Conservation (phyloP, 169 alveolate species). For the Plasmodium inui region DNA sequence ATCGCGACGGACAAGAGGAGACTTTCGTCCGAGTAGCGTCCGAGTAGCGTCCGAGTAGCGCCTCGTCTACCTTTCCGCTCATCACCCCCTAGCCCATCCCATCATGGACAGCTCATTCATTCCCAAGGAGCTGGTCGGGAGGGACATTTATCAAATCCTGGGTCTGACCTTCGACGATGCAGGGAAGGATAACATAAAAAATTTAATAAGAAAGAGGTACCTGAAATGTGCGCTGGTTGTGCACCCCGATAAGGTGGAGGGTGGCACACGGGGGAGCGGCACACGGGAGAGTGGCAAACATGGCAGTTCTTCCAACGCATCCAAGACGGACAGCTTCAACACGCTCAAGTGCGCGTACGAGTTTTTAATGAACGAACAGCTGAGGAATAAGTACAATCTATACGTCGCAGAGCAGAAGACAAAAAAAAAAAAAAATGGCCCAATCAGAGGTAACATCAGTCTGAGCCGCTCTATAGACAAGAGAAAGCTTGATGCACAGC, state of each 20-base stretch:
- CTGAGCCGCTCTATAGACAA: constrained; percentile 26
- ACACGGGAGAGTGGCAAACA: background rate
- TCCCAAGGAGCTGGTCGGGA: constrained; percentile 53
- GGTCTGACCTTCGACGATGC: constrained; percentile 18
- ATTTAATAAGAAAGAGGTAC: constrained; percentile 46
- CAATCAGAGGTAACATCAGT: constrained; percentile 11
- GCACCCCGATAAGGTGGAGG: constrained; percentile 60
- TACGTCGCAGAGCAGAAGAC: constrained; percentile 5
- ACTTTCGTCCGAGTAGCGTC: no score
- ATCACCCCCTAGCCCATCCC: no score
- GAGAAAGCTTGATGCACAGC: constrained; percentile 2
- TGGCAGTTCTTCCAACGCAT: background rate
- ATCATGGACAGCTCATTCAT: constrained; percentile 49
- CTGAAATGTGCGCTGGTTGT: constrained; percentile 36
- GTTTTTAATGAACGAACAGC: constrained; percentile 30
- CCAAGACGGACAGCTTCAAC: constrained; percentile 9
- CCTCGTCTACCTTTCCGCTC: no score
- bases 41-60: no score
- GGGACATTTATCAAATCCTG: constrained; percentile 47
- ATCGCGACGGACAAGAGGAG: no score
- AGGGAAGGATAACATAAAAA: constrained; percentile 25
- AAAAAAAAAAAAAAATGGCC: background rate
- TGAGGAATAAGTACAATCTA: constrained; percentile 44
- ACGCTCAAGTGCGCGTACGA: constrained; percentile 62
- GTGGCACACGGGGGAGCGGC: background rate